Evolutionary conservation across 306 rosid genomes (phyloP), one percentile per base, ranked within the genome.

Genomic region (Vigna hirtella): DNA sequence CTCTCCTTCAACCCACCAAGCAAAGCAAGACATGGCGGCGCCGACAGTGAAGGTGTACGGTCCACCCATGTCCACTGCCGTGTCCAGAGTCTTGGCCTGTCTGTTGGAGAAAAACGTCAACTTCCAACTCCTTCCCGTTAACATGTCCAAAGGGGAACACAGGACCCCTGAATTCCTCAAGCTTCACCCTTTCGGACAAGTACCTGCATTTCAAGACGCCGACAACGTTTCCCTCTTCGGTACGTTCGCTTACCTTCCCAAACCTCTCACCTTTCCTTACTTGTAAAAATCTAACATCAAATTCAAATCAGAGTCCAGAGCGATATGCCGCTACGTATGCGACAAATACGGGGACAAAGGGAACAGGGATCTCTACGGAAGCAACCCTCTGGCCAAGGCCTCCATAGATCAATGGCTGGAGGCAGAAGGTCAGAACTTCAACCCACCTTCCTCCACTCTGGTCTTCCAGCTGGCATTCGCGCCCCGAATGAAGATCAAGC

Each of bases 161-260:
- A 92, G 84, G 83, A 86, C 77, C 64, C 96, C 94, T 14, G 66
- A 87, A 6, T 94, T 68, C 74, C 93, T 89, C 78, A 85, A 90
- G 79, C 83, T 92, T 57, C 97, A 64, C 88, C 98, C 98, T 12
- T 91, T 94, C 65, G 97, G 93, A 36, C 97, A 94, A 89, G 98
- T 94, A 12, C 98, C 97, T 2, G 97, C 90, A 65, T 94, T 91
- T 84, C 83, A 94, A 38, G 98, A 94, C 61, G 89, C 3, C 12
- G 13, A 86, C 0, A 9, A 66, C 67, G 80, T 86, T 66, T 75
- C 96, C 65, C 87, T 91, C 69, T 94, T 94, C 42, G 98, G 98
- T 90, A 78, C 49, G 3, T 9, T 6, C 5, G 1, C 16, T 12
- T 45, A 11, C 1, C 15, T 11, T 3, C 14, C 49, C 49, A 3